phyloP scores from a whole-genome alignment of 2,329 filamentous ascomycete species.

The Didymella pinodella region DNA sequence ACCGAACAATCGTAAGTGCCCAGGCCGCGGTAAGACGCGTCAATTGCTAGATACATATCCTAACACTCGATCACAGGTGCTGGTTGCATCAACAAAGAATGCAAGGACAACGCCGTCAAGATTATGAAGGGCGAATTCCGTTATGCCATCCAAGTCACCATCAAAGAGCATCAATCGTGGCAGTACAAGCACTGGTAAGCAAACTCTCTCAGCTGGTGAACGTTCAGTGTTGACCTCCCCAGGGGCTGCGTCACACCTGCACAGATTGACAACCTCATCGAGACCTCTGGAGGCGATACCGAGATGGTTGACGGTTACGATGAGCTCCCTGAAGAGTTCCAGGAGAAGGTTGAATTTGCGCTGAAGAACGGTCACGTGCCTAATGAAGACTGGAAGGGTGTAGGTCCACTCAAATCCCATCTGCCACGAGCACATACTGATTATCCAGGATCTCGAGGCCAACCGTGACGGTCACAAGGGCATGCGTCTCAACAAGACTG shows the following conservation, averaged over 20 bases:
- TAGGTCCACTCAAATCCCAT: slow-evolving; percentile 56
- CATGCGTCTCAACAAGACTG: slow-evolving; percentile 59
- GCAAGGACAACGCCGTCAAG: slow-evolving; percentile 74
- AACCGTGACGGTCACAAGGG: slow-evolving; percentile 74
- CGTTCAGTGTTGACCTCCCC: slow-evolving; percentile 17
- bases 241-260: slow-evolving; percentile 90
- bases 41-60: not conserved
- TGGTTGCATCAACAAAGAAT: slow-evolving; percentile 74
- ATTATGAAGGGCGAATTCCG: slow-evolving; percentile 76
- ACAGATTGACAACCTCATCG: slow-evolving; percentile 71
- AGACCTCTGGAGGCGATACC: slow-evolving; percentile 65
- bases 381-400: slow-evolving; percentile 86
- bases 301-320: slow-evolving; percentile 82
- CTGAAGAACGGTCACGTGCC: slow-evolving; percentile 81
- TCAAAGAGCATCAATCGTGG: slow-evolving; percentile 69
- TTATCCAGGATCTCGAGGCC: slow-evolving; percentile 71
- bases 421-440: slow-evolving; percentile 9
- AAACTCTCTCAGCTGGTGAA: not conserved
- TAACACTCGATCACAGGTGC: slow-evolving; percentile 3
- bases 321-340: slow-evolving; percentile 71
- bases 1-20: slow-evolving; percentile 62
- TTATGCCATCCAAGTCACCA: slow-evolving; percentile 75
- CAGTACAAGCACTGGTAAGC: slow-evolving; percentile 86
- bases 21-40: not conserved
- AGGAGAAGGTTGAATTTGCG: slow-evolving; percentile 77